Percentiles rank a stretch among this genome's conserved stretches.
Conservation (phyloP, 2,329 filamentous ascomycete species). For the Ambrosiella beaveri region DNA sequence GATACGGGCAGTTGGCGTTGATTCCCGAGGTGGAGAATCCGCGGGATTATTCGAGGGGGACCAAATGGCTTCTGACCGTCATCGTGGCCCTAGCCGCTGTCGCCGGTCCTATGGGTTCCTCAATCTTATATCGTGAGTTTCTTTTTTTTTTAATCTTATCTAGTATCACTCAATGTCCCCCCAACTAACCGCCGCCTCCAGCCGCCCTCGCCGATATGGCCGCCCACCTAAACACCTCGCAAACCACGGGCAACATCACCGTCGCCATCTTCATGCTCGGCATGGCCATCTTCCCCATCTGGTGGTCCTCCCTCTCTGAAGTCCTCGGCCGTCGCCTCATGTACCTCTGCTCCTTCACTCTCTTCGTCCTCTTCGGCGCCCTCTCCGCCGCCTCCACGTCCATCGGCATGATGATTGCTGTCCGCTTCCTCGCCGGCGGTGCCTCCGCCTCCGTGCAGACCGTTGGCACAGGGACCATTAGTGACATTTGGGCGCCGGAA, state of each 20-base stretch:
- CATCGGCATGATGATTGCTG: conserved; percentile 60
- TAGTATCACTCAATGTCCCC: background rate
- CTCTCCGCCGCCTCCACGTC: conserved; percentile 50
- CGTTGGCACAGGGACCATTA: conserved; percentile 67
- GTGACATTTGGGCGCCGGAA: conserved; percentile 58
- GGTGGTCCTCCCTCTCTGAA: conserved; percentile 76
- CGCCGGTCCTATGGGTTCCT: conserved; percentile 66
- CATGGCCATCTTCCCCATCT: conserved; percentile 71
- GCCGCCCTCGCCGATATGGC: conserved; percentile 52
- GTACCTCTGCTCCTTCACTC: conserved; percentile 55
- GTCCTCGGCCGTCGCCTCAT: conserved; percentile 56
- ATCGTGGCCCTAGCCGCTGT: conserved; percentile 62
- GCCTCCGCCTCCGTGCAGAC: conserved; percentile 67
- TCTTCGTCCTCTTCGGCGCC: conserved; percentile 56
- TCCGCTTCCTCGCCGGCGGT: conserved; percentile 57
- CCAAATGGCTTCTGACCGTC: conserved; percentile 73
- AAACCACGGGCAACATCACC: conserved; percentile 55
- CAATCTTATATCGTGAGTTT: conserved; percentile 61
- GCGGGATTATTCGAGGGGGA: conserved; percentile 51
- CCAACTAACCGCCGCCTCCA: conserved; percentile 18
- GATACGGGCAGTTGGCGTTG: conserved; percentile 5
- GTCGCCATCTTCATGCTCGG: conserved; percentile 67
- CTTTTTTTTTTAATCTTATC: background rate
- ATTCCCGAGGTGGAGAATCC: conserved; percentile 67
- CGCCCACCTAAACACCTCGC: conserved; percentile 39